Conservation (phyloP, 768 basidiomycete genomes). For the Hortiboletus flavorubellus region DNA sequence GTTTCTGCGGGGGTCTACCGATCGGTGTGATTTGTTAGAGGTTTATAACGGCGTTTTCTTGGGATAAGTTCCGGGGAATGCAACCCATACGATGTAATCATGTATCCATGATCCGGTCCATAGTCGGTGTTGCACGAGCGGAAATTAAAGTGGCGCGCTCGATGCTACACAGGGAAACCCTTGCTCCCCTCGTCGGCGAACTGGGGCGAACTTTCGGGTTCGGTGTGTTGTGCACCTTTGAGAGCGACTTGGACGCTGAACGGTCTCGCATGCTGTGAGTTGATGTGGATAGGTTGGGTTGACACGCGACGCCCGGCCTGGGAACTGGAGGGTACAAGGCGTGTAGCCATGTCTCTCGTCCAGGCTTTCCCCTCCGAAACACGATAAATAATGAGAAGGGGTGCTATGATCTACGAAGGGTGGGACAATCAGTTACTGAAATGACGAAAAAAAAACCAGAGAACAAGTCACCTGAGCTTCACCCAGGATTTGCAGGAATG, state of each 20-base stretch:
- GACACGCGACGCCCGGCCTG: slow-evolving; percentile 15
- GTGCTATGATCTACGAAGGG: slow-evolving; percentile 41
- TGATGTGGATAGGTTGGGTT: background rate
- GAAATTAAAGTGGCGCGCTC: background rate
- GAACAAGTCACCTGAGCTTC: slow-evolving; percentile 24
- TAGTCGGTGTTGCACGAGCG: background rate
- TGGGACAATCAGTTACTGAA: background rate
- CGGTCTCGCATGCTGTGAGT: background rate
- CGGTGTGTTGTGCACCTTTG: slow-evolving; percentile 1
- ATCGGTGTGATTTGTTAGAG: background rate
- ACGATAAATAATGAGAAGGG: slow-evolving; percentile 47
- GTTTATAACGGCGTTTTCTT: background rate
- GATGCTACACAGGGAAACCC: background rate
- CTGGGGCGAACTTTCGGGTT: background rate
- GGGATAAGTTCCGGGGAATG: background rate
- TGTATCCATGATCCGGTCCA: no score
- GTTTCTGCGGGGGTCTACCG: background rate
- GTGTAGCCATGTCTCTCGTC: slow-evolving; percentile 24
- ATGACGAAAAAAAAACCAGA: background rate
- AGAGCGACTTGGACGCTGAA: slow-evolving; percentile 19
- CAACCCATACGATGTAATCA: background rate
- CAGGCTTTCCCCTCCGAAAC: slow-evolving; percentile 45
- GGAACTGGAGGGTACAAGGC: background rate
- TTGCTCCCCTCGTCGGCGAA: slow-evolving; percentile 9
- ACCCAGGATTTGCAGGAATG: slow-evolving; percentile 31